Evolutionary conservation across 257 asterid genomes (phyloP).

Genomic region (Pogostemon cablin): DNA sequence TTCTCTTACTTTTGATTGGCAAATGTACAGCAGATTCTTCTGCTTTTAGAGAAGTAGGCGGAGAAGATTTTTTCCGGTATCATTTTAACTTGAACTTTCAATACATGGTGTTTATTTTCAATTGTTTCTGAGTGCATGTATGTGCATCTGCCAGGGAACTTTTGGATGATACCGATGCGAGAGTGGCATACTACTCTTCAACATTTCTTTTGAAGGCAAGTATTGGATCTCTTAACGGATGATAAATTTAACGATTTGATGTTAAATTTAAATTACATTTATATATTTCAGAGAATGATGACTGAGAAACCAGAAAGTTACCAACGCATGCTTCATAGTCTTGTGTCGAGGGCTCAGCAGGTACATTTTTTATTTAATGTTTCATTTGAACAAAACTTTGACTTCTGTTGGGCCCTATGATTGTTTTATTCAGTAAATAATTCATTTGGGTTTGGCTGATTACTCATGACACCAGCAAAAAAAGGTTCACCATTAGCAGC

Average conservation of each 20-base stretch:
- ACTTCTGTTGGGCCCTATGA: not conserved
- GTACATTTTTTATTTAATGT: constrained; percentile 39
- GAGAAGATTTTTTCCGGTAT: constrained; percentile 93
- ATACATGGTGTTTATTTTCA: constrained; percentile 29
- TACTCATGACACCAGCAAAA: constrained; percentile 4
- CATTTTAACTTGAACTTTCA: constrained; percentile 32
- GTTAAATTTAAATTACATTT: constrained; percentile 25
- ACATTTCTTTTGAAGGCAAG: constrained; percentile 98
- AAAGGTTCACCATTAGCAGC: constrained; percentile 10
- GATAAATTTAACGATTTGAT: constrained; percentile 15
- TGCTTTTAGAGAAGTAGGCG: constrained; percentile 86
- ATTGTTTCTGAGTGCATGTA: constrained; percentile 19
- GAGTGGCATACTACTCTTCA: constrained; percentile 98
- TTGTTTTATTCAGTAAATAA: constrained; percentile 17
- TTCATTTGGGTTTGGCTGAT: not conserved
- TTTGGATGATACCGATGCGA: constrained; percentile 94
- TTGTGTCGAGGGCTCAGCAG: constrained; percentile 97
- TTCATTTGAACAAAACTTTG: constrained; percentile 18
- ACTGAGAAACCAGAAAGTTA: constrained; percentile 91
- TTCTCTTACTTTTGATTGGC: constrained; percentile 94
- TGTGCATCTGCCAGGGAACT: constrained; percentile 65
- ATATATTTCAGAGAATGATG: constrained; percentile 89
- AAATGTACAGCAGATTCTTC: constrained; percentile 95
- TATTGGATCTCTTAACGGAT: constrained; percentile 37
- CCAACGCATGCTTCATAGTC: constrained; percentile 95